Evolutionary conservation across 108 stramenopile genomes (phyloP), one percentile per base, ranked within the genome.

Genomic region (Hondaea fermentalgiana): DNA sequence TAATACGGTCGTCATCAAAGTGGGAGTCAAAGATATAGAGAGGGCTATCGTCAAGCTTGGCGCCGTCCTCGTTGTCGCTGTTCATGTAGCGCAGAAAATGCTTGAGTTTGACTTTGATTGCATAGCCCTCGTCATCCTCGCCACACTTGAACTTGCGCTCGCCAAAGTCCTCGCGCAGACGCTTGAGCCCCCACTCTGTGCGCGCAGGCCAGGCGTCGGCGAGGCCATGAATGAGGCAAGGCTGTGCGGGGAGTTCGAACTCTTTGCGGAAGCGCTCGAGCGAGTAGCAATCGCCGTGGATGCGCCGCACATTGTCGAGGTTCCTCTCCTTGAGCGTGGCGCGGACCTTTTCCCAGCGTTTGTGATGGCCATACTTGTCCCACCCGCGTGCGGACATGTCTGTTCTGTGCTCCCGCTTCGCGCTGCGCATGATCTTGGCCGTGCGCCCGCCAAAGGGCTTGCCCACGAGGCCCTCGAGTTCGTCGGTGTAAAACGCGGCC

Each of bases 21-120:
- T 91, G 89, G 4, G 95, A 93, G 90, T 99, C 99, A 91, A 99
- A 99, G 43, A 99, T 94, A 91, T 99, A 99, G 17, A 99, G 93
- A 5, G 98, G 99, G 49, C 96, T 96, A 91, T 99, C 99, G 90
- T 99, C 99, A 0, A 60, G 58, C 89, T 97, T 96, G 89, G 91
- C 16, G 43, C 93, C 90, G 3, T 45, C 76, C 44, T 92, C 89
- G 44, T 88, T 51, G 57, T 89, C 72, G 76, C 76, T 53, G 28
- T 83, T 83, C 57, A 95, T 72, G 89, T 99, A 99, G 19, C 91
- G 59, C 47, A 97, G 49, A 87, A 99, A 99, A 92, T 99, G 92
- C 45, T 93, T 93, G 69, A 99, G 90, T 88, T 95, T 97, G 87
- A 99, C 94, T 57, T 95, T 95, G 89, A 99, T 92, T 19, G 93